Evolutionary conservation across 805 yeast species (phyloP).

Genomic region (Sugiyamaella valdiviana): DNA sequence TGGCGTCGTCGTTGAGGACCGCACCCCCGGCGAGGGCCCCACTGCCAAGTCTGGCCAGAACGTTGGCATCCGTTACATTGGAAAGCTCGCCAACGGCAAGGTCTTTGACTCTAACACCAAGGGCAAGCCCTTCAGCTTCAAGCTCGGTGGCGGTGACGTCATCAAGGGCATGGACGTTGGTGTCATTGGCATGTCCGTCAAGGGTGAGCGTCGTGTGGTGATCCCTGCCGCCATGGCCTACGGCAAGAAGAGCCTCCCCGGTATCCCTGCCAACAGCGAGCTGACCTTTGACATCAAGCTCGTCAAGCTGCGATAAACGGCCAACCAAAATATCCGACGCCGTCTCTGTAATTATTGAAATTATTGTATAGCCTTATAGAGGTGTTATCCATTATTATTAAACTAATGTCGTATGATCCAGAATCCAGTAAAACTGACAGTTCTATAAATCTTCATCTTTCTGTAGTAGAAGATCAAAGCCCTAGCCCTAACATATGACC

Average conservation of each 20-base stretch:
- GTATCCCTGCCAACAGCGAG: constrained; percentile 96
- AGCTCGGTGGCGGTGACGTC: constrained; percentile 94
- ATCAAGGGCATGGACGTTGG: constrained; percentile 99
- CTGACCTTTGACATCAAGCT: constrained; percentile 94
- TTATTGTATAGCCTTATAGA: neutral
- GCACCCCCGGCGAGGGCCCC: constrained; percentile 82
- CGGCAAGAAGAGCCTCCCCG: constrained; percentile 91
- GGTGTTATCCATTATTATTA: neutral
- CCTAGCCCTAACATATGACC: too few species aligned
- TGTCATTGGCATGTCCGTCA: constrained; percentile 96
- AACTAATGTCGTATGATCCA: too few species aligned
- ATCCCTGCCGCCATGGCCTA: constrained; percentile 96
- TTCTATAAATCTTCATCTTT: too few species aligned
- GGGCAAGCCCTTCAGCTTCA: constrained; percentile 92
- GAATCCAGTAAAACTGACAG: too few species aligned
- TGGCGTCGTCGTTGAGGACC: constrained; percentile 90
- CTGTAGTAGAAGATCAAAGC: too few species aligned
- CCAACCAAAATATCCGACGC: neutral
- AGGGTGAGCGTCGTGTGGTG: constrained; percentile 96
- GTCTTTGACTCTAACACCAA: constrained; percentile 94
- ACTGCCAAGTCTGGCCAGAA: constrained; percentile 81
- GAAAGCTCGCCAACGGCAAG: constrained; percentile 94
- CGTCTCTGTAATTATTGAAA: neutral
- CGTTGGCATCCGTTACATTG: constrained; percentile 96
- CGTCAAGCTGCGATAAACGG: constrained; percentile 69